Conservation (phyloP, 441 rosid species). For the Populus hybrid region DNA sequence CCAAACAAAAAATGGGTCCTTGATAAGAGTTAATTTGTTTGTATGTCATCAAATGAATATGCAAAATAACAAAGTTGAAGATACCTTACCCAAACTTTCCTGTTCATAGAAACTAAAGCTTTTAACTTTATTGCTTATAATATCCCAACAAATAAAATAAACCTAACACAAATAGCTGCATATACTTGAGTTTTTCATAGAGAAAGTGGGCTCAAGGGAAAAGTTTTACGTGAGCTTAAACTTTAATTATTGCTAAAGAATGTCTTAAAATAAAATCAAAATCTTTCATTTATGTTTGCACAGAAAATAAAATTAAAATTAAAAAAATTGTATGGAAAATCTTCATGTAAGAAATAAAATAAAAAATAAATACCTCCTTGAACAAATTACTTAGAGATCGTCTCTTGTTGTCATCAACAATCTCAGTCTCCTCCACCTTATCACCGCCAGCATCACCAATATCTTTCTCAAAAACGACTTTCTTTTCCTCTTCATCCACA, state of each 20-base stretch:
- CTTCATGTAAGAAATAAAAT: background rate
- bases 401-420: constrained; percentile 33
- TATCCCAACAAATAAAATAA: constrained; percentile 7
- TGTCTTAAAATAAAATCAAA: background rate
- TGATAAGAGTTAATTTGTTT: no score
- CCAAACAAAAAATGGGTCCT: no score
- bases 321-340: background rate
- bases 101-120: constrained; percentile 2
- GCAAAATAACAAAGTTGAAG: no score
- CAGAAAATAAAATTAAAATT: no score
- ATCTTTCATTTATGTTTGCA: background rate
- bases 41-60: no score
- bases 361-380: constrained; percentile 37
- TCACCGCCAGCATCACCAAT: constrained; percentile 18
- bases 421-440: constrained; percentile 30
- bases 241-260: no score
- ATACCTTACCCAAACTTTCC: background rate
- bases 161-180: background rate
- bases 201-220: background rate
- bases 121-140: background rate
- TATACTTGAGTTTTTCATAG: background rate
- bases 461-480: constrained; percentile 21
- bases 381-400: constrained; percentile 59
- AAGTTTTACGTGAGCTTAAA: no score
- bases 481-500: constrained; percentile 21